A percentile compares a stretch with the other conserved stretches of the same genome.
Conservation (phyloP, 1,284 basidiomycete species). For the Heterobasidion occidentale region DNA sequence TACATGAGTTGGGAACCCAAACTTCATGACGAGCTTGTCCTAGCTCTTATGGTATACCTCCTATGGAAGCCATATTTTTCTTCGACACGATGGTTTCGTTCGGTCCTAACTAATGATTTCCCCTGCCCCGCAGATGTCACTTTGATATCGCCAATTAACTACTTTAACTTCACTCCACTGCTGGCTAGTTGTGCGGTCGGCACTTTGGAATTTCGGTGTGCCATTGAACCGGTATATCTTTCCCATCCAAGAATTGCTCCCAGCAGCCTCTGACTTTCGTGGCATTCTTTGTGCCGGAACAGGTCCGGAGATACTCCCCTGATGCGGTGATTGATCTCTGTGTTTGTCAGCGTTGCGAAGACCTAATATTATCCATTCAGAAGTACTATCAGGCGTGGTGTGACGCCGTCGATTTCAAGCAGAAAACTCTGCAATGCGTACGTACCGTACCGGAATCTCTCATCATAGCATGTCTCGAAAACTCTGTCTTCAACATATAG, state of each 20-base stretch:
- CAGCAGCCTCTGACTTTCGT: background rate
- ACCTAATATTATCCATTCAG: constrained; percentile 22
- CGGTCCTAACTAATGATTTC: background rate
- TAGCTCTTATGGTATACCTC: no score
- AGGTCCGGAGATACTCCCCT: constrained; percentile 51
- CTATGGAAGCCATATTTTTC: no score
- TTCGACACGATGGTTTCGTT: background rate
- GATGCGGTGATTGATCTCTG: constrained; percentile 31
- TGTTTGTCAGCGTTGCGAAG: background rate
- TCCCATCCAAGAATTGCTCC: background rate
- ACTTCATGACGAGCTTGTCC: no score
- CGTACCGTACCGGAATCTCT: constrained; percentile 15
- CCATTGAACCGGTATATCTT: constrained; percentile 69
- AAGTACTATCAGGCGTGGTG: constrained; percentile 67
- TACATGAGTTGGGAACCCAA: no score
- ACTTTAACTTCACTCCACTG: constrained; percentile 82
- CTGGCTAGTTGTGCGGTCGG: constrained; percentile 75
- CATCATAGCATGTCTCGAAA: background rate
- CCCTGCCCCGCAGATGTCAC: constrained; percentile 49
- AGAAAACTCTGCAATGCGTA: constrained; percentile 54
- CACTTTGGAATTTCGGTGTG: constrained; percentile 75
- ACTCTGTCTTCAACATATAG: constrained; percentile 19
- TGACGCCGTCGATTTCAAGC: constrained; percentile 65
- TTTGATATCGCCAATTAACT: constrained; percentile 65
- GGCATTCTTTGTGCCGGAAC: constrained; percentile 9